Base-by-base conservation (phyloP, 495 filamentous ascomycete genomes). In the Apiosordaria backusii region DNA sequence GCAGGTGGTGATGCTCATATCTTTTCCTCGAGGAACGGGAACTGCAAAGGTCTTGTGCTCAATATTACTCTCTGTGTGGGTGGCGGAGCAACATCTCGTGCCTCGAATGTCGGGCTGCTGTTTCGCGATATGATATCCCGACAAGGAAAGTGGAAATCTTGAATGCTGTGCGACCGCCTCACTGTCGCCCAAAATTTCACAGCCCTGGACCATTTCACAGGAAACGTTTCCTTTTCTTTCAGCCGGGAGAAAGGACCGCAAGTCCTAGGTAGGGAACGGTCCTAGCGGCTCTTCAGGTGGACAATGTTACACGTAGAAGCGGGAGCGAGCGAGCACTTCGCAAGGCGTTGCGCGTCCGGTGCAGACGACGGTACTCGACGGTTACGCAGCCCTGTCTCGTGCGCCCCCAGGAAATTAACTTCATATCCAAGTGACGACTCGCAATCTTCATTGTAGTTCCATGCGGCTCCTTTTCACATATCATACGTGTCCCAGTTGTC, bases 291-390 rank as follows among this genome's bases (percentile, higher is more conserved):
- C 35, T 54, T 23, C 29, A 40, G 57, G 61, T 60, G 25, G 61
- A 24, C 61, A 55, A 27, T 55, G 52, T 55, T 55, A 55, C 52
- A 23, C 52, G 21, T 6, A n/a, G n/a, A n/a, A n/a, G n/a, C n/a
- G 40, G 40, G 40, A 7, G 40, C 40, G 6, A 16, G 52, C 50
- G 5, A 18, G 16, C 50, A 22, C 27, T 61, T 67, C 68, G 68
- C 65, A 72, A 60, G 63, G 40, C 50, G 45, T 72, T 70, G 67
- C 70, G 70, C 68, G 70, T 69, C 63, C 60, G 16, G 4, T 25
- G 21, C 35, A 45, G 22, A 24, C 35, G 18, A n/a, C n/a, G 18
- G 24, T 26, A 27, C 27, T 27, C 1, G 5, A 27, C 15, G 16
- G 50, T 25, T 57, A 22, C 29, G 22, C 27, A 57, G 50, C 25